These are phyloP conservation scores for Coleophoma eucalyptorum DNA, from an alignment of 2,329 filamentous ascomycete genomes.

Conservation along the genomic window DNA sequence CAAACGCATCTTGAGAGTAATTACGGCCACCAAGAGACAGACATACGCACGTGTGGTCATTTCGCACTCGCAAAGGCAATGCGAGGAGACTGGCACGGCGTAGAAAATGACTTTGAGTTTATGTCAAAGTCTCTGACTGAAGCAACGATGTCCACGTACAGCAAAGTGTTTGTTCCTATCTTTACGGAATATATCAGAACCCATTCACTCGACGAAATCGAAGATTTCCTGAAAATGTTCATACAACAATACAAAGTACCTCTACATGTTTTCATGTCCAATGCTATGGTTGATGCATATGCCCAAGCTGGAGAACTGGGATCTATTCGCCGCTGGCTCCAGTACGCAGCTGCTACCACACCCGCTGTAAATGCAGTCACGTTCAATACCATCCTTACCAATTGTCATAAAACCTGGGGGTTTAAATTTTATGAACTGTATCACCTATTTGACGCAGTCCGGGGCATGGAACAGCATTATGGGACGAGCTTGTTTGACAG, in stretches of 20 bases:
- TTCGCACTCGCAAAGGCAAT: slow-evolving; percentile 26
- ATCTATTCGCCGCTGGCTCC: slow-evolving; percentile 22
- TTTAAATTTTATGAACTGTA: slow-evolving; percentile 19
- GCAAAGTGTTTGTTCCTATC: slow-evolving; percentile 20
- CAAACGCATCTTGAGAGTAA: slow-evolving; percentile 10
- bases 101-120: slow-evolving; percentile 17
- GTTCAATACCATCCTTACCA: slow-evolving; percentile 23
- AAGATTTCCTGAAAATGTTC: slow-evolving; percentile 21
- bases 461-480: not conserved
- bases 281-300: slow-evolving; percentile 23
- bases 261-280: slow-evolving; percentile 14
- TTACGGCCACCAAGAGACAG: slow-evolving; percentile 3
- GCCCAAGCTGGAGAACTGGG: slow-evolving; percentile 20
- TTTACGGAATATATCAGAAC: slow-evolving; percentile 21
- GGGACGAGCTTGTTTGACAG: slow-evolving; percentile 8
- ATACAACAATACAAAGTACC: slow-evolving; percentile 14
- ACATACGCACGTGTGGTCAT: slow-evolving; percentile 23
- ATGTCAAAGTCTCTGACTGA: slow-evolving; percentile 3
- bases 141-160: slow-evolving; percentile 4
- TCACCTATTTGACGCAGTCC: slow-evolving; percentile 14
- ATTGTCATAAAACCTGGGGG: slow-evolving; percentile 17
- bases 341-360: slow-evolving; percentile 15
- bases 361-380: slow-evolving; percentile 15
- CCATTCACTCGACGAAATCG: slow-evolving; percentile 20
- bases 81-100: slow-evolving; percentile 23